phyloP scores from a whole-genome alignment of 768 basidiomycete genomes.

The Auricularia sp. region DNA sequence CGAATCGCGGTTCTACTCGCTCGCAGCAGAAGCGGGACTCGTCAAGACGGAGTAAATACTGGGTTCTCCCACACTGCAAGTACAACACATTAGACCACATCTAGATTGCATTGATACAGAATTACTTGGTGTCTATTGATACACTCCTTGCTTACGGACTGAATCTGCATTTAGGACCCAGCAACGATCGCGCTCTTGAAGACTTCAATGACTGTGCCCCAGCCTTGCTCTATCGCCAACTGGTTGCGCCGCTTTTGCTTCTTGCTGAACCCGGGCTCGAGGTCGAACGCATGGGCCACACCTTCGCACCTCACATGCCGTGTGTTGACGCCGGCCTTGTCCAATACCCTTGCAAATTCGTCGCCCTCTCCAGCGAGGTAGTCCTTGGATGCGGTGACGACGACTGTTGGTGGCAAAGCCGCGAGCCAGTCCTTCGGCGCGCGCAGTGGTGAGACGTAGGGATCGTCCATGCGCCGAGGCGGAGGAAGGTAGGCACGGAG shows the following conservation, averaged over 20 bases:
- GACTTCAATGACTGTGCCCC: slow-evolving; percentile 8
- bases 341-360: slow-evolving; percentile 7
- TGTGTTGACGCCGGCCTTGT: slow-evolving; percentile 8
- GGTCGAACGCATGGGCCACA: slow-evolving; percentile 15
- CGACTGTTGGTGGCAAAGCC: slow-evolving; percentile 9
- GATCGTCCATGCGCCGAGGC: slow-evolving; percentile 6
- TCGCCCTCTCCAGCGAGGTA: slow-evolving; percentile 13
- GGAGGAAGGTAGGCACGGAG: slow-evolving; percentile 12
- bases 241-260: slow-evolving; percentile 4
- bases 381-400: slow-evolving; percentile 13
- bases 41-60: slow-evolving; percentile 1
- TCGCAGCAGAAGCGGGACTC: slow-evolving; percentile 54
- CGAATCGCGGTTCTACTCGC: slow-evolving; percentile 48
- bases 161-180: no score
- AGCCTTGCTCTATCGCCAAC: slow-evolving; percentile 9
- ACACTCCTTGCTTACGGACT: no score
- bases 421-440: slow-evolving; percentile 1
- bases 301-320: slow-evolving; percentile 8
- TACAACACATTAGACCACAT: no score
- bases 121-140: no score
- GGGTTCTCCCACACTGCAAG: no score
- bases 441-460: slow-evolving; percentile 10
- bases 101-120: no score
- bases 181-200: neutral
- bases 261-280: slow-evolving; percentile 5